Conservation (phyloP, 441 rosid species). For the Monsonia emarginata region DNA sequence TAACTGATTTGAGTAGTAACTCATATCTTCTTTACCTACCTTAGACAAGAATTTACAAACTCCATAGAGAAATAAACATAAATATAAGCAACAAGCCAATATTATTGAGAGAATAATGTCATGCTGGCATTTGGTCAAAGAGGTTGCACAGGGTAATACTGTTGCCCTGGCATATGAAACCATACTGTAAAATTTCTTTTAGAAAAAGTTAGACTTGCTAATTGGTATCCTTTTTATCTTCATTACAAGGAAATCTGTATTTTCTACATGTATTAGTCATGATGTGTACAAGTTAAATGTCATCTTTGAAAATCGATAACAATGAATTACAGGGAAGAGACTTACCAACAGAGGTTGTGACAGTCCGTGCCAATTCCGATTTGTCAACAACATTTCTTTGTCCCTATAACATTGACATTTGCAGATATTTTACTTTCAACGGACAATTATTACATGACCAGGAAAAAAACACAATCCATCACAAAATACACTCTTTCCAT, state of each 20-base stretch:
- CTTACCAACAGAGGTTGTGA: conserved; percentile 37
- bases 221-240: not conserved
- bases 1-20: not conserved
- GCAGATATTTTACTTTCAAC: not conserved
- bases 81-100: not conserved
- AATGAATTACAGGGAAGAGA: not conserved
- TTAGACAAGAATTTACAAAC: not conserved
- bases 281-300: not conserved
- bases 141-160: not conserved
- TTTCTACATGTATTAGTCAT: not conserved
- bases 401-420: conserved; percentile 24
- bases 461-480: not conserved
- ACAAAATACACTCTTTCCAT: not conserved
- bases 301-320: not conserved
- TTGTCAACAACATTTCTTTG: conserved; percentile 22
- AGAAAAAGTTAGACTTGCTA: not conserved
- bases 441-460: conserved; percentile 10
- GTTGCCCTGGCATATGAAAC: not conserved
- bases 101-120: not conserved
- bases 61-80: not conserved
- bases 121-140: not conserved
- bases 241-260: not conserved
- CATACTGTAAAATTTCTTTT: not conserved
- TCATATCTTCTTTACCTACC: not conserved
- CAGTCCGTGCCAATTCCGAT: conserved; percentile 24